phyloP scores from a whole-genome alignment of 495 filamentous ascomycete genomes.

The Penicillium tannophilum region DNA sequence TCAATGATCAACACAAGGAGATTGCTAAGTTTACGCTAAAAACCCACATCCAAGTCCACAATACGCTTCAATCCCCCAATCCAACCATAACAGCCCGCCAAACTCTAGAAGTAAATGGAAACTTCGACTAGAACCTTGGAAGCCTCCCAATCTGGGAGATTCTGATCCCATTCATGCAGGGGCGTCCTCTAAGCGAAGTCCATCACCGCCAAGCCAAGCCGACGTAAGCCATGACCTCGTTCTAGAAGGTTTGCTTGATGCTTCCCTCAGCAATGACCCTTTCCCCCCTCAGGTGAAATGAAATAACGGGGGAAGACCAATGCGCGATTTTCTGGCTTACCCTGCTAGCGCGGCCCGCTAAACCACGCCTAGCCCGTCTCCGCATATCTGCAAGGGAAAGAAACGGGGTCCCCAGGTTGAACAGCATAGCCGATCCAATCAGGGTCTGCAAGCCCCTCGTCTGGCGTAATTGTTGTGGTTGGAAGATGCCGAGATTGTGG shows the following conservation, averaged over 20 bases:
- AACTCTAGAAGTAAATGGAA: background rate
- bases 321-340: background rate
- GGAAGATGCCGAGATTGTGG: background rate
- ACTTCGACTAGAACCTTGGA: background rate
- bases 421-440: background rate
- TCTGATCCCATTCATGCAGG: background rate
- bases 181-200: background rate
- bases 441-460: background rate
- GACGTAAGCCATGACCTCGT: slow-evolving; percentile 3
- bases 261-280: background rate
- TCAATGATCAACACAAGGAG: background rate
- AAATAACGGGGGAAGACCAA: background rate
- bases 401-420: background rate
- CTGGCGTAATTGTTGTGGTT: background rate
- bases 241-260: background rate
- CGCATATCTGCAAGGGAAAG: background rate
- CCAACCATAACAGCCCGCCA: background rate
- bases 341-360: background rate
- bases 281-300: background rate
- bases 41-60: background rate
- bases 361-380: background rate
- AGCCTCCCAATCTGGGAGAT: background rate
- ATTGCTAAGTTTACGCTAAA: slow-evolving; percentile 7
- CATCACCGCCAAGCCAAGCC: slow-evolving; percentile 2
- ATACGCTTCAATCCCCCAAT: too few species aligned